These are phyloP conservation scores for Lupinus albus DNA, from an alignment of 306 rosid genomes.

Conservation along the genomic window DNA sequence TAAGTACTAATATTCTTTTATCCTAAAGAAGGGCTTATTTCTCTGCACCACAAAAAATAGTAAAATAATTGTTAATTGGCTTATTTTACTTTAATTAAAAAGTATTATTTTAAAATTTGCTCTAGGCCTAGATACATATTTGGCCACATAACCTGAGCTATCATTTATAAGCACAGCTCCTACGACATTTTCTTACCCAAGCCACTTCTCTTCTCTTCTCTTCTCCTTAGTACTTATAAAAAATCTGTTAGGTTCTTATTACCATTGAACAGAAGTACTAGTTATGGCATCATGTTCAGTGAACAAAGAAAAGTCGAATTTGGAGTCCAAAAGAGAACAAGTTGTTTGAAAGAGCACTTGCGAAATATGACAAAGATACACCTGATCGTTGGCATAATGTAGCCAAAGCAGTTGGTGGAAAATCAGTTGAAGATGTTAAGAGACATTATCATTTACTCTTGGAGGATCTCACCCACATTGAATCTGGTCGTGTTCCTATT, in stretches of 20 bases:
- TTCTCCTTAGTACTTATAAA: neutral
- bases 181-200: slow-evolving; percentile 33
- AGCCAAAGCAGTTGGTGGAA: slow-evolving; percentile 57
- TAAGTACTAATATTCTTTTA: too few species aligned
- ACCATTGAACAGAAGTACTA: neutral
- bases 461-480: slow-evolving; percentile 58
- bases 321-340: slow-evolving; percentile 65
- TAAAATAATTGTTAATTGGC: too few species aligned
- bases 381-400: slow-evolving; percentile 61
- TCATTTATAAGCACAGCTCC: slow-evolving; percentile 40
- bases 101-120: too few species aligned
- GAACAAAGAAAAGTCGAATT: slow-evolving; percentile 34
- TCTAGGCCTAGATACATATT: too few species aligned
- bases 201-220: neutral
- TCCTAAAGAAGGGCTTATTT: too few species aligned
- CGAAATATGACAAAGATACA: slow-evolving; percentile 56
- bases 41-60: too few species aligned
- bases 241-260: neutral
- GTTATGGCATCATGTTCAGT: slow-evolving; percentile 59
- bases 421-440: slow-evolving; percentile 53
- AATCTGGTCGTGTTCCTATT: slow-evolving; percentile 58
- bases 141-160: too few species aligned
- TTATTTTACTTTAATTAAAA: too few species aligned
- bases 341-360: slow-evolving; percentile 61
- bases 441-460: slow-evolving; percentile 56